Evolutionary conservation across 225 moss, liverwort and hornwort species (phyloP), one percentile per base, ranked within the genome.

Genomic region (Asterella californica): DNA sequence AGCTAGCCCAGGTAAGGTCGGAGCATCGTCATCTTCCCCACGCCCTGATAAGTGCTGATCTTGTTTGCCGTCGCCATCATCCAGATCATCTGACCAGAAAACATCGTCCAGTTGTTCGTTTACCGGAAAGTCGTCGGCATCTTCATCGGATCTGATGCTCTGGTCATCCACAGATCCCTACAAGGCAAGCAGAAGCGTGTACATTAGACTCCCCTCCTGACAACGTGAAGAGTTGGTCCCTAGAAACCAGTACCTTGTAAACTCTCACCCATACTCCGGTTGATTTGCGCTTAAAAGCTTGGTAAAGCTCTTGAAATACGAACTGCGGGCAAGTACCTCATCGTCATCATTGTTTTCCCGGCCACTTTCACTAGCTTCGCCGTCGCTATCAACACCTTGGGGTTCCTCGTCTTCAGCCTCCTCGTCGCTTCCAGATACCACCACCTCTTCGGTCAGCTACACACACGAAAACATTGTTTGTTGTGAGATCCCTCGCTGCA

Each of bases 141-240:
- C 94, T 55, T 92, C 96, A 67, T 94, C 96, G 47, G 96, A 97
- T 83, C 91, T 88, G 29, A 91, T 91, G 81, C 94, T 94, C 81
- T 93, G 90, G 62, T 97, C 96, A 67, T 94, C 93, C 53, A 97
- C 93, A 60, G 96, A 97, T 52, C 96, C 96, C 69, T 90, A 81
- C 91, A 89, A 85, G 75, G 67, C 78, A 49, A 48, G 63, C 59
- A 75, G 79, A 59, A 52, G 30, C 15, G 19, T 46, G 36, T 30
- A 81, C 29, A 29, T 38, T 46, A 63, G 42, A 19, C 45, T 36
- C 7, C 42, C 42, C 42, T 42, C 42, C 42, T 42, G 7, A 42
- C 42, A 42, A 42, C 4, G 42, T 42, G 42, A 2, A 42, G 7
- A 42, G 42, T 42, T 42, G 4, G 7, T 42, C 7, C 17, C 37